Conservation (phyloP, 495 filamentous ascomycete species). For the Penicillium egyptiacum region DNA sequence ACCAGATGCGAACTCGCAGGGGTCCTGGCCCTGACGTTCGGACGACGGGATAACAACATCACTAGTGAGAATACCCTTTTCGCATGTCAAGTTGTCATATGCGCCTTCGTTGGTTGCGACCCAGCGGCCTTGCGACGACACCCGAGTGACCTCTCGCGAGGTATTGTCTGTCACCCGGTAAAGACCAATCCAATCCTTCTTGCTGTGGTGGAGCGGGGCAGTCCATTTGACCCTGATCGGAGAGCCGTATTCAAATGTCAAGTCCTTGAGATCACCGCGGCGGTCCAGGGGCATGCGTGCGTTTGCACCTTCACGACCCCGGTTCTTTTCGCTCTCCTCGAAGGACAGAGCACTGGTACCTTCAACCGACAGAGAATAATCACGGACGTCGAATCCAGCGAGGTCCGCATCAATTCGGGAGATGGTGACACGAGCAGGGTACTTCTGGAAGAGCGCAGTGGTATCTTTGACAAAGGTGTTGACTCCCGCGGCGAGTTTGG, state of each 20-base stretch:
- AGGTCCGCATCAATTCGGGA: constrained; percentile 78
- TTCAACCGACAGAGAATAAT: constrained; percentile 76
- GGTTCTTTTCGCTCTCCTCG: constrained; percentile 48
- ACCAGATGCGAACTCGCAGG: constrained; percentile 51
- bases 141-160: constrained; percentile 75
- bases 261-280: constrained; percentile 62
- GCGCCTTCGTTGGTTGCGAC: constrained; percentile 72
- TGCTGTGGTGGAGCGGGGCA: constrained; percentile 86
- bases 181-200: constrained; percentile 91
- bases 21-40: constrained; percentile 47
- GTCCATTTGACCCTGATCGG: constrained; percentile 92
- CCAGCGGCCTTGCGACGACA: constrained; percentile 90
- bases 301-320: constrained; percentile 51
- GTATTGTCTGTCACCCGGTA: constrained; percentile 94
- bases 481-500: constrained; percentile 83
- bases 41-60: constrained; percentile 53
- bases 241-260: constrained; percentile 84
- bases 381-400: constrained; percentile 77
- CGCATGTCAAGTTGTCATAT: constrained; percentile 73
- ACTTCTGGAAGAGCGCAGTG: constrained; percentile 80
- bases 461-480: constrained; percentile 87
- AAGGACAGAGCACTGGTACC: constrained; percentile 57
- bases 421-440: constrained; percentile 85
- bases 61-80: constrained; percentile 74
- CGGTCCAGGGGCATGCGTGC: constrained; percentile 51